phyloP scores from a whole-genome alignment of 495 filamentous ascomycete species.

The Penicillium samsonianum region DNA sequence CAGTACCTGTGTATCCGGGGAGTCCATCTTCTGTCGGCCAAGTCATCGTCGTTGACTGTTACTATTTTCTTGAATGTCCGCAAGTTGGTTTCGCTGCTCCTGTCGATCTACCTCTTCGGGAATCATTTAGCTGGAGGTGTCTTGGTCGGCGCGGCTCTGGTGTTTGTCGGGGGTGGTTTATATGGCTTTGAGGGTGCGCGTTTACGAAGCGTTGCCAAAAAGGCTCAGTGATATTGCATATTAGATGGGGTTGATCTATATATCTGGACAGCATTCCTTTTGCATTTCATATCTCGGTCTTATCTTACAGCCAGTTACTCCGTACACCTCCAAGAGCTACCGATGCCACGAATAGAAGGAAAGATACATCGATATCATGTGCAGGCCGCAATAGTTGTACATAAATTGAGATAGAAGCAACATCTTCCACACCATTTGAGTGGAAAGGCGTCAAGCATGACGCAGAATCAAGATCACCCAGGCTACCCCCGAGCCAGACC shows the following conservation, averaged over 20 bases:
- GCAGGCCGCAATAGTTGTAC: conserved; percentile 30
- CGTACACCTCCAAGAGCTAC: not conserved
- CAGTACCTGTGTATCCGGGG: conserved; percentile 94
- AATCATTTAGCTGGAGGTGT: conserved; percentile 76
- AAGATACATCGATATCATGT: conserved; percentile 25
- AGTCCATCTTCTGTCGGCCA: conserved; percentile 84
- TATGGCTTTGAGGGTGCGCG: conserved; percentile 76
- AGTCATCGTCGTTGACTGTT: conserved; percentile 87
- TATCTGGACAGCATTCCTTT: not conserved
- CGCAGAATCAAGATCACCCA: not conserved
- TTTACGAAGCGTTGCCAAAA: conserved; percentile 33
- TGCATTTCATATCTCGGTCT: not conserved
- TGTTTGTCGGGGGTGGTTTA: conserved; percentile 83
- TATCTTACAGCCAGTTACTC: not conserved
- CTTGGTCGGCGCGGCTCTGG: conserved; percentile 74
- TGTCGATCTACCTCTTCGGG: conserved; percentile 93
- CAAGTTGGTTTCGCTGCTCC: conserved; percentile 85
- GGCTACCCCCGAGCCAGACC: not conserved
- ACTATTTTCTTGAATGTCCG: conserved; percentile 94
- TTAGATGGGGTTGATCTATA: not conserved
- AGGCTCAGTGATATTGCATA: conserved; percentile 16
- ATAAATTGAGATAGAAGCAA: conserved; percentile 17
- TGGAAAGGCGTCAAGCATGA: conserved; percentile 5
- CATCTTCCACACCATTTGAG: not conserved
- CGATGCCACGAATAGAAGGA: not conserved